Percentiles rank a stretch among this genome's conserved stretches.
Conservation (phyloP, 768 basidiomycete species). For the Goffeauzyma gilvescens region DNA sequence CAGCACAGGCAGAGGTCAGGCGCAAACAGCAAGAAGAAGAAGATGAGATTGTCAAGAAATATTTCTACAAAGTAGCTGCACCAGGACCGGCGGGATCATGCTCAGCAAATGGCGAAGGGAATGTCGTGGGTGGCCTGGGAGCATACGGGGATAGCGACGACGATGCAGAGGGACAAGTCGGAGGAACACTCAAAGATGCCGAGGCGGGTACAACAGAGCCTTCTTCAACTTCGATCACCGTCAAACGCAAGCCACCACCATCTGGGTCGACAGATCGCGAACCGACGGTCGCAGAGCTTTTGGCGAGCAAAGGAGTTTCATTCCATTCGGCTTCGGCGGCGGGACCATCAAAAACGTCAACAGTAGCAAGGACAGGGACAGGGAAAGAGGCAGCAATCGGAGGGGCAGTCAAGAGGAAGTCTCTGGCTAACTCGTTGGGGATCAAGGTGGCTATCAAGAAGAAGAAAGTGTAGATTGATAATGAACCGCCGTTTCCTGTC, state of each 20-base stretch:
- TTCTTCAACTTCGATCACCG: slow-evolving; percentile 18
- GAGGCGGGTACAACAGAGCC: slow-evolving; percentile 9
- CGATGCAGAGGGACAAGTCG: slow-evolving; percentile 5
- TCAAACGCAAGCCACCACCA: slow-evolving; percentile 20
- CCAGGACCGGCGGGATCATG: slow-evolving; percentile 5
- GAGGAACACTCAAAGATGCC: too few species aligned
- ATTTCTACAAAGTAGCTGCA: slow-evolving; percentile 53
- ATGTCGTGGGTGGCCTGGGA: slow-evolving; percentile 31
- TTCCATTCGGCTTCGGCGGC: slow-evolving; percentile 9
- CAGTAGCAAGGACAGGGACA: slow-evolving; percentile 14
- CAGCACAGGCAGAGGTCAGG: slow-evolving; percentile 50
- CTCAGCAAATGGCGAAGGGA: slow-evolving; percentile 12
- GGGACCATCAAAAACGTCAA: slow-evolving; percentile 6
- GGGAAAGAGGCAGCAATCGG: slow-evolving; percentile 20
- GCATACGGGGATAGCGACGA: slow-evolving; percentile 11
- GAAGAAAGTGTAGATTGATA: slow-evolving; percentile 5
- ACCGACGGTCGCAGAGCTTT: slow-evolving; percentile 13
- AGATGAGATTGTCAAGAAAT: slow-evolving; percentile 66
- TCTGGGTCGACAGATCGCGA: slow-evolving; percentile 2
- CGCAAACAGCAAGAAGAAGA: slow-evolving; percentile 69
- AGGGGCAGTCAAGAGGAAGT: slow-evolving; percentile 28
- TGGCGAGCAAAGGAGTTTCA: slow-evolving; percentile 24
- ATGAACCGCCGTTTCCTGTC: too few species aligned
- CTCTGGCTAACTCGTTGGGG: slow-evolving; percentile 6
- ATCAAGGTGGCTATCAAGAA: slow-evolving; percentile 12